Evolutionary conservation across 768 basidiomycete genomes (phyloP), one percentile per base, ranked within the genome.

Genomic region (Auricularia sp.): DNA sequence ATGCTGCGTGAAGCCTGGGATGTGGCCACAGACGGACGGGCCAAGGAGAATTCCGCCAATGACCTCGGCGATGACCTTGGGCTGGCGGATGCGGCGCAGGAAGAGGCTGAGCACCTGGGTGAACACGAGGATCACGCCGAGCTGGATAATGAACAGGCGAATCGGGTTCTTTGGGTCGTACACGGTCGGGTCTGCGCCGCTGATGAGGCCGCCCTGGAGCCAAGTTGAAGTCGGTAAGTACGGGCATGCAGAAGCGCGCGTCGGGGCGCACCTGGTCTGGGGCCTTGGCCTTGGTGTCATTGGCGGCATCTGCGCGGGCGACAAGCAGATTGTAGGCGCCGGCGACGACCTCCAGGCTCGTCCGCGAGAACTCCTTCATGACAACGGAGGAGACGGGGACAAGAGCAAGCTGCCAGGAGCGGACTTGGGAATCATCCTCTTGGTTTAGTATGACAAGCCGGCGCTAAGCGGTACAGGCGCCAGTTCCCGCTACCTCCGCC

Each of bases 11-110:
- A 94, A 96, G 45, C 79, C 72, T 0, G 90, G 92, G 65, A 94
- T 92, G 34, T 84, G 85, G 2, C 92, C 92, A 82, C 92, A 85
- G 10, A 89, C 83, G 0, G 84, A 80, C 0, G 75, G 76, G 51
- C 94, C 94, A 11, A 98, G 81, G 24, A 98, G 70, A 68, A 98
- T 86, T 24, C 96, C 96, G 0, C 88, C 92, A 64, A 98, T 84
- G 66, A 97, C 89, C 73, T 98, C 95, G 51, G 94, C 86, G 63
- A 97, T 93, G 66, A 98, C 95, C n/a, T 87, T 81, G 1, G 96
- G 96, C 71, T 98, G 95, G 39, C 84, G 85, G 42, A 96, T 84
- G 64, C 81, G 85, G 7, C 78, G 74, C 24, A 97, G 79, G 62
- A 83, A 65, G 21, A 90, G 74, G 0, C 84, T 80, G 10, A 98